Evolutionary conservation across 306 rosid genomes (phyloP).

Genomic region (Prunus kanzakura): DNA sequence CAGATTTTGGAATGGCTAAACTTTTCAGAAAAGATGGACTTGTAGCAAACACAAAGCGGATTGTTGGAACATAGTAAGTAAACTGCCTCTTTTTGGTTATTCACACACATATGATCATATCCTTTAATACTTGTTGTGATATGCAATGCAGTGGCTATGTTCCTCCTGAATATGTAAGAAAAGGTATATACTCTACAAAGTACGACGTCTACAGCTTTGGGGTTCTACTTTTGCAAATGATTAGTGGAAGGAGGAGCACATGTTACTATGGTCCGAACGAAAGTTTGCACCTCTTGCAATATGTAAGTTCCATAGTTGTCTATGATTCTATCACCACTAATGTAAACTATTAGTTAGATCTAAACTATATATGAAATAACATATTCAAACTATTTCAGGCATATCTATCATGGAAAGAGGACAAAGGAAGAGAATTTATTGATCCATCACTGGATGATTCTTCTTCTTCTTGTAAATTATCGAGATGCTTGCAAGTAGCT

Average conservation of each 20-base stretch:
- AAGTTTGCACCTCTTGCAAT: constrained; percentile 49
- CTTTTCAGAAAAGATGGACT: constrained; percentile 48
- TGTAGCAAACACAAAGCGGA: constrained; percentile 58
- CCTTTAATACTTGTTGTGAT: background rate
- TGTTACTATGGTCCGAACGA: constrained; percentile 39
- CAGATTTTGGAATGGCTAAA: constrained; percentile 73
- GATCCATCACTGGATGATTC: constrained; percentile 53
- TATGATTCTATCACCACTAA: background rate
- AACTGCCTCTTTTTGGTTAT: background rate
- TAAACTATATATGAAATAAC: background rate
- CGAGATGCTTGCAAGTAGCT: constrained; percentile 65
- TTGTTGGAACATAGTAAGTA: constrained; percentile 65
- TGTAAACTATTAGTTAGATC: background rate
- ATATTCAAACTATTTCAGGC: constrained; percentile 31
- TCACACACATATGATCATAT: background rate
- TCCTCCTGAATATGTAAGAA: constrained; percentile 56
- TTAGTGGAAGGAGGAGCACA: constrained; percentile 50
- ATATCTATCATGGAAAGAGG: constrained; percentile 49
- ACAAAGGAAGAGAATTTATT: constrained; percentile 40
- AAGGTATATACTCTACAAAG: constrained; percentile 59
- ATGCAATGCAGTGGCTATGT: constrained; percentile 49
- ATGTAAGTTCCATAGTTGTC: constrained; percentile 32
- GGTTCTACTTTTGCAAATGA: constrained; percentile 58
- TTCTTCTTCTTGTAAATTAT: constrained; percentile 33
- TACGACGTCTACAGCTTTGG: constrained; percentile 45